phyloP scores from a whole-genome alignment of 2,329 filamentous ascomycete species.

The Anisogramma anomala region DNA sequence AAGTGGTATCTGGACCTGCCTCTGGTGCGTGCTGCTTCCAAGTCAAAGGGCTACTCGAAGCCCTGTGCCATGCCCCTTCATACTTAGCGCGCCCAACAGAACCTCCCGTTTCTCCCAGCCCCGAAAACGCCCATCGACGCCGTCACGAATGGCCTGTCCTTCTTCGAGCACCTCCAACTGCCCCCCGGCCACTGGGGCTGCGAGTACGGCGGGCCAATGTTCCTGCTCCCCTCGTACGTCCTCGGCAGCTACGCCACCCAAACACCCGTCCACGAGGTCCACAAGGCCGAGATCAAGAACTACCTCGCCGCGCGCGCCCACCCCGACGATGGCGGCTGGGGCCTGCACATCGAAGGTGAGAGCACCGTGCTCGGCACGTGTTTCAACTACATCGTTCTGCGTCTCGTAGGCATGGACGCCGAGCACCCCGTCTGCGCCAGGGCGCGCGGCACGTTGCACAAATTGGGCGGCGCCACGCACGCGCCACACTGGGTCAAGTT shows the following conservation, averaged over 20 bases:
- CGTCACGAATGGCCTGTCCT: constrained; percentile 71
- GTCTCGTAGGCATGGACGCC: constrained; percentile 70
- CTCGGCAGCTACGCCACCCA: constrained; percentile 82
- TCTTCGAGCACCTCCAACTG: constrained; percentile 83
- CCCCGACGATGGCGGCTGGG: constrained; percentile 90
- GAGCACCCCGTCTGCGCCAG: constrained; percentile 79
- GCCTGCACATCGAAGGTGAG: constrained; percentile 85
- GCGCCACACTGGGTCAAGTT: constrained; percentile 96
- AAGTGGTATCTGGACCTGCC: constrained; percentile 77
- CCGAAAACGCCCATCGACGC: constrained; percentile 64
- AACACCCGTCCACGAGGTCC: constrained; percentile 69
- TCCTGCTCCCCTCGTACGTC: constrained; percentile 75
- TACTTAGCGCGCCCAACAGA: constrained; percentile 35
- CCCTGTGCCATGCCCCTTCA: not conserved
- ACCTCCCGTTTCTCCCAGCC: constrained; percentile 58
- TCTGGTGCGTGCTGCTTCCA: constrained; percentile 40
- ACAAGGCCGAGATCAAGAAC: constrained; percentile 79
- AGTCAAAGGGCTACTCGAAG: no score
- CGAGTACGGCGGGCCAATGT: constrained; percentile 97
- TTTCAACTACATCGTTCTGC: constrained; percentile 75
- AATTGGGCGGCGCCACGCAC: constrained; percentile 72
- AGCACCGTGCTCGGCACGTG: constrained; percentile 83
- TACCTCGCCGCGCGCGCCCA: constrained; percentile 82
- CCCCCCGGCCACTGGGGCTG: constrained; percentile 89
- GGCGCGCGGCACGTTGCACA: constrained; percentile 70